phyloP scores from a whole-genome alignment of 495 filamentous ascomycete genomes.

The Neurospora sp. region DNA sequence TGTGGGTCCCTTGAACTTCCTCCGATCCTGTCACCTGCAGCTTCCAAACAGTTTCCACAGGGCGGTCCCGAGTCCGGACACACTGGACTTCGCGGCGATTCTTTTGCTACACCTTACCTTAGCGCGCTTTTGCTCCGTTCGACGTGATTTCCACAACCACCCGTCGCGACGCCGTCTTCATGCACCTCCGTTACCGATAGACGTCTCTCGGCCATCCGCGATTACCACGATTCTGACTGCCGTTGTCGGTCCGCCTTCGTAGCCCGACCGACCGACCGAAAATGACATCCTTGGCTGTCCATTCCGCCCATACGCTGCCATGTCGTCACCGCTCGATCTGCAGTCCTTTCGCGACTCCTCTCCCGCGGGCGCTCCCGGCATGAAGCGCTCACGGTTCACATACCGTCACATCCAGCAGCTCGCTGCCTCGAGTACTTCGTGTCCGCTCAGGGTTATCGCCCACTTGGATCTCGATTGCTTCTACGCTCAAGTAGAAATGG shows the following conservation, averaged over 20 bases:
- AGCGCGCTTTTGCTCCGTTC: neutral
- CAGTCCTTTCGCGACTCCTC: conserved; percentile 27
- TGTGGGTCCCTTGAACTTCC: neutral
- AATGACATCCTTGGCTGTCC: conserved; percentile 14
- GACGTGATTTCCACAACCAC: neutral
- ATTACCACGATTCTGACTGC: neutral
- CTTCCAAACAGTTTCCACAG: neutral
- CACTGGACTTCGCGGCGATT: neutral
- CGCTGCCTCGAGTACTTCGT: conserved; percentile 55
- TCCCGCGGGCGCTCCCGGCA: conserved; percentile 25
- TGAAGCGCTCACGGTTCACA: conserved; percentile 64
- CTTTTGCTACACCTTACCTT: neutral
- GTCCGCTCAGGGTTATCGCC: conserved; percentile 76
- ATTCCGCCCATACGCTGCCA: conserved; percentile 9
- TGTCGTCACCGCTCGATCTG: conserved; percentile 20
- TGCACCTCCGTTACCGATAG: neutral
- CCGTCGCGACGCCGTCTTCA: neutral
- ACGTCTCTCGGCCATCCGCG: neutral
- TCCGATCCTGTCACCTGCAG: neutral
- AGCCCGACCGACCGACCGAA: neutral
- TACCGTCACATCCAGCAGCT: conserved; percentile 74
- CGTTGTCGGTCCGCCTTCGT: neutral
- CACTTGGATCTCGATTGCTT: conserved; percentile 97
- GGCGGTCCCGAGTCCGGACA: neutral
- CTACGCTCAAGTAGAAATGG: conserved; percentile 94